These are phyloP conservation scores for Fusarium papillatum DNA, from an alignment of 2,329 filamentous ascomycete species.

Conservation along the genomic window DNA sequence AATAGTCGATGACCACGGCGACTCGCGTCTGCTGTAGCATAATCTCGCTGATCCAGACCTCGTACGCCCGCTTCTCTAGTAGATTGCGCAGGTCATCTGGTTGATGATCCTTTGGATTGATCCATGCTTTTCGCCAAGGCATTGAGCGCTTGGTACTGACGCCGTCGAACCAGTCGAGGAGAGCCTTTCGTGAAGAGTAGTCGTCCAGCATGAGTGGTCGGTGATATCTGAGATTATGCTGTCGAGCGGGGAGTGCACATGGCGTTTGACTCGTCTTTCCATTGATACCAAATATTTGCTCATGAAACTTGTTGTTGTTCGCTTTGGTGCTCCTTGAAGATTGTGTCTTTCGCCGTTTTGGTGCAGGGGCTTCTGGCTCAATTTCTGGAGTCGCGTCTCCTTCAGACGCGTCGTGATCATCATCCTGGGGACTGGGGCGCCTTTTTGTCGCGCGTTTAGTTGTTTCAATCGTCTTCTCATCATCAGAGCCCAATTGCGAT, in stretches of 20 bases:
- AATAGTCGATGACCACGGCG: constrained; percentile 72
- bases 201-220: constrained; percentile 61
- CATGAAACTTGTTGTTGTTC: constrained; percentile 25
- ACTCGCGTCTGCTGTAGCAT: constrained; percentile 78
- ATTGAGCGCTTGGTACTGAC: constrained; percentile 63
- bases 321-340: constrained; percentile 22
- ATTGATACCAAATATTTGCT: constrained; percentile 28
- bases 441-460: constrained; percentile 28
- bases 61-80: constrained; percentile 70
- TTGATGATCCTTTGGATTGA: constrained; percentile 55
- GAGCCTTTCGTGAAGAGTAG: constrained; percentile 46
- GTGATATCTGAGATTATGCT: constrained; percentile 62
- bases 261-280: constrained; percentile 3
- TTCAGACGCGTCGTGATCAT: constrained; percentile 40
- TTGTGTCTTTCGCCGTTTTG: constrained; percentile 41
- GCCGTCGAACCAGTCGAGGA: constrained; percentile 67
- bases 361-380: constrained; percentile 31
- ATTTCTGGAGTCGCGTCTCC: constrained; percentile 35
- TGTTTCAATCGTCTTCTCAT: constrained; percentile 1
- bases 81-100: constrained; percentile 52
- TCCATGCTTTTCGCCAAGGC: constrained; percentile 72
- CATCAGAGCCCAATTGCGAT: constrained; percentile 31
- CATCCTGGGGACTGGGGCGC: constrained; percentile 15
- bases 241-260: constrained; percentile 38
- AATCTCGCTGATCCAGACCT: constrained; percentile 77